Percentiles rank a stretch among this genome's conserved stretches.
Evolutionary conservation across 768 basidiomycete species (phyloP).

Genomic region (Podaxis sp.): DNA sequence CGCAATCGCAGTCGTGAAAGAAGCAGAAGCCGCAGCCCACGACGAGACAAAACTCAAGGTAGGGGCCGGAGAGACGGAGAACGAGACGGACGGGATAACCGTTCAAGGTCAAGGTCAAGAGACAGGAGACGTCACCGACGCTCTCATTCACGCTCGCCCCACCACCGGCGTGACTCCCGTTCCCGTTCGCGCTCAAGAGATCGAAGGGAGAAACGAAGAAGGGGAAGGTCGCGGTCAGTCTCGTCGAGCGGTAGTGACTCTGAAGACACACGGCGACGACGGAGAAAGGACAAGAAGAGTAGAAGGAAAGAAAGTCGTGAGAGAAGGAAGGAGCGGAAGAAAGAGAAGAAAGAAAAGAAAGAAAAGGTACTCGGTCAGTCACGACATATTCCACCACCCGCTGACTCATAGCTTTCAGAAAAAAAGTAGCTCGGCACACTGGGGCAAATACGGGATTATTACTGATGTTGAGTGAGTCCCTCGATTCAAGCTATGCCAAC

Average conservation of each 20-base stretch:
- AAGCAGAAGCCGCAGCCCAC: conserved; percentile 1
- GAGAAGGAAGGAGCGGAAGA: conserved; percentile 27
- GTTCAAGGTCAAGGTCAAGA: conserved; percentile 22
- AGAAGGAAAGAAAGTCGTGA: conserved; percentile 44
- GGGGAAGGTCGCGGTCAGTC: conserved; percentile 37
- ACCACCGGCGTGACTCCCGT: conserved; percentile 22
- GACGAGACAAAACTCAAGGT: conserved; percentile 6
- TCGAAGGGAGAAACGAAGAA: conserved; percentile 20
- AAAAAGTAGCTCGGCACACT: conserved; percentile 62
- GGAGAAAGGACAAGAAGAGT: conserved; percentile 47
- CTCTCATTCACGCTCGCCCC: conserved; percentile 26
- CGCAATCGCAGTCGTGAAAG: conserved; percentile 15
- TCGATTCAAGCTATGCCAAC: neutral
- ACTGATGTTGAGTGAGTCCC: conserved; percentile 75
- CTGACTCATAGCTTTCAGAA: conserved; percentile 33
- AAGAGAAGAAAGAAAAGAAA: conserved; percentile 68
- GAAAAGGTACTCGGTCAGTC: conserved; percentile 32
- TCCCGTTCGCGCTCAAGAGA: conserved; percentile 26
- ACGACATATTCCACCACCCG: conserved; percentile 1
- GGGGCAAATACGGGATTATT: conserved; percentile 92
- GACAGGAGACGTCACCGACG: conserved; percentile 13
- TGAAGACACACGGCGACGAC: conserved; percentile 39
- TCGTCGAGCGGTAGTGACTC: conserved; percentile 30
- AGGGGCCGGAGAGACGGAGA: conserved; percentile 5
- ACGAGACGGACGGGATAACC: conserved; percentile 18